phyloP scores from a whole-genome alignment of 179 eudicot species.

The Actinidia arguta region DNA sequence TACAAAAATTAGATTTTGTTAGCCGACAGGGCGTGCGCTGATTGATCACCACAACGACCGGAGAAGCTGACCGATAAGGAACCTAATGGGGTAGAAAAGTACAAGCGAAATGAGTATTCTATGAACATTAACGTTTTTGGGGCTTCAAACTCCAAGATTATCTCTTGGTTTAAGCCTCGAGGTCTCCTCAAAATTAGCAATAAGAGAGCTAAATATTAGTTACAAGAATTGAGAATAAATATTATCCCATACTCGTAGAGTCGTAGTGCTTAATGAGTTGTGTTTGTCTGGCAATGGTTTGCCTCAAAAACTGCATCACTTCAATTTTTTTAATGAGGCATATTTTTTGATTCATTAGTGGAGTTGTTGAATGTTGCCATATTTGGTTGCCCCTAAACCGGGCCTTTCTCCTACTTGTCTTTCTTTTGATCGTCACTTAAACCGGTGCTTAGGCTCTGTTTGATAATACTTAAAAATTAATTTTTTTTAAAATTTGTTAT shows the following conservation, averaged over 20 bases:
- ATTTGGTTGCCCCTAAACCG: slow-evolving; percentile 46
- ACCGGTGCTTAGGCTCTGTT: too few relatives aligned
- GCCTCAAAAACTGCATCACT: slow-evolving; percentile 38
- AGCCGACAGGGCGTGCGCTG: neutral
- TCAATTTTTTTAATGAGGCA: slow-evolving; percentile 27
- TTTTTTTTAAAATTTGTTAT: too few relatives aligned
- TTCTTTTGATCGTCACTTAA: slow-evolving; percentile 27
- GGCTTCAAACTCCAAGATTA: slow-evolving; percentile 36
- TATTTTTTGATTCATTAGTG: slow-evolving; percentile 48
- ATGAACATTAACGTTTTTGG: neutral
- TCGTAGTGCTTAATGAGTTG: slow-evolving; percentile 59
- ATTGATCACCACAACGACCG: neutral
- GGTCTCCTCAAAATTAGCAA: slow-evolving; percentile 45
- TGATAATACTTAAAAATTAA: too few relatives aligned
- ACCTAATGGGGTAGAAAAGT: neutral
- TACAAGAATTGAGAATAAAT: slow-evolving; percentile 28
- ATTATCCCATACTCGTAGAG: too few relatives aligned
- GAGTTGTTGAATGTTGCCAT: slow-evolving; percentile 61
- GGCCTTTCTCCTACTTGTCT: slow-evolving; percentile 56
- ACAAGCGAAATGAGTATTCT: slow-evolving; percentile 9
- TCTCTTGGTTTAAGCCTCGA: slow-evolving; percentile 24
- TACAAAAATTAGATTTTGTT: neutral
- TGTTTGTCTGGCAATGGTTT: slow-evolving; percentile 44
- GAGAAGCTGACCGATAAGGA: slow-evolving; percentile 6
- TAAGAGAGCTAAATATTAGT: neutral